Base-by-base conservation (phyloP, 2,329 filamentous ascomycete genomes). In the Penicillium sp. region DNA sequence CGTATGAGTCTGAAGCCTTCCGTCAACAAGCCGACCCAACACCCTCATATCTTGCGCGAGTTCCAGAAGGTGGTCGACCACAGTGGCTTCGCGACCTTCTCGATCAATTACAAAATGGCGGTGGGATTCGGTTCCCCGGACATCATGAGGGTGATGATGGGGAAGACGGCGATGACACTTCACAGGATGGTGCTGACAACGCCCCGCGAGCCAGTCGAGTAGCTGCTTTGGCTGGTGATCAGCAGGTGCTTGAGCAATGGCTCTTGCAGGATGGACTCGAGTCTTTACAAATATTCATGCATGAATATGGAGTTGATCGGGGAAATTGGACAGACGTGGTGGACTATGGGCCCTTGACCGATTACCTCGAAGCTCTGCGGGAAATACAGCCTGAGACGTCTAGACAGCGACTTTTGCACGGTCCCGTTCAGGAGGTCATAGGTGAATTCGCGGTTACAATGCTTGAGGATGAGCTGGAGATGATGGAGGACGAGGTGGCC, bases 1-100 rank as follows among this genome's bases (percentile, higher is more conserved):
- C 92, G 1, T 75, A 82, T 0, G 77, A 85, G 56, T 76, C 75
- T 1, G 72, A 76, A 47, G 75, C 74, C 33, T 70, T 68, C 56
- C 68, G 68, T 33, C 67, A 73, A 55, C 74, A 77, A 57, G 68
- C 69, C 4, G 67, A 76, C 43, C 74, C 74, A 33, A 66, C 69
- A 0, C 73, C 69, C 14, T 70, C 69, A 11, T 76, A 72, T 56
- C 54, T 71, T 6, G 65, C 68, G n/a, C 68, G 62, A 31, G 64
- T 70, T 13, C 72, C 73, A n/a, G 71, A 74, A 47, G 61, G 52
- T 2, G 70, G 65, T 10, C 68, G 71, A 6, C 74, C 71, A 14
- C 72, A 73, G 44, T 76, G 74, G 74, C 66, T 77, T 7, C 71
- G 72, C 13, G 69, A 76, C 52, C 66, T 77, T 19, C 54, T 76